Base-by-base conservation (phyloP, 2,329 filamentous ascomycete genomes). In the Colletotrichum spaethianum region DNA sequence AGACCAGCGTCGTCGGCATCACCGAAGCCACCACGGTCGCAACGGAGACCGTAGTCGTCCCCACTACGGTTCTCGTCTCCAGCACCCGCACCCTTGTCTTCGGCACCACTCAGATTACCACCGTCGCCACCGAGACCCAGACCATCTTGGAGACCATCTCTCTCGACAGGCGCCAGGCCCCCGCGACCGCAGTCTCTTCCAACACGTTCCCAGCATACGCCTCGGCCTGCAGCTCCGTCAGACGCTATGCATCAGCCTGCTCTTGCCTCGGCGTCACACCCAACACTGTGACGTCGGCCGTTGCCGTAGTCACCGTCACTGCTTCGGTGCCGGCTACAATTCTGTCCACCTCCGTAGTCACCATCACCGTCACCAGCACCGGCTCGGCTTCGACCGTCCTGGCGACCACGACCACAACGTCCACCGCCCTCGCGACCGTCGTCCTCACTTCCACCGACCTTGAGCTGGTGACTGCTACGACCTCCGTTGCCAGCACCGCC, bases 191-290 rank as follows among this genome's bases (percentile, higher is more conserved):
- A 33, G 18, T 57, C 33, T 63, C 62, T 1, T n/a, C 52, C 38
- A 52, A n/a, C 40, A 52, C 66, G 14, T 67, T 77, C 50, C 76
- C 76, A 6, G 65, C 63, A 2, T 78, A 78, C 55, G 76, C 76
- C 4, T 73, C 76, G 6, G 74, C 76, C 18, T 78, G 77, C 69
- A 73, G 69, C 42, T 70, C 71, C 36, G 53, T 70, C 28, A 70
- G 66, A n/a, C 62, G 67, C 44, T 78, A 78, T 61, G 73, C 74
- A 31, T 77, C 75, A 31, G 77, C 77, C 20, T 78, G 77, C 74
- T 74, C 71, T 7, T 78, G 77, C 69, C 56, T 77, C 50, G 77
- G 77, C 18, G 72, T 77, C n/a, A 48, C 57, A 7, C 70, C 71
- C 16, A 64, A 26, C 53, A 77, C 76, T 9, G 74, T 63, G 48